These are phyloP conservation scores for Furcasterigmium furcatum DNA, from an alignment of 2,329 filamentous ascomycete genomes.

Conservation along the genomic window DNA sequence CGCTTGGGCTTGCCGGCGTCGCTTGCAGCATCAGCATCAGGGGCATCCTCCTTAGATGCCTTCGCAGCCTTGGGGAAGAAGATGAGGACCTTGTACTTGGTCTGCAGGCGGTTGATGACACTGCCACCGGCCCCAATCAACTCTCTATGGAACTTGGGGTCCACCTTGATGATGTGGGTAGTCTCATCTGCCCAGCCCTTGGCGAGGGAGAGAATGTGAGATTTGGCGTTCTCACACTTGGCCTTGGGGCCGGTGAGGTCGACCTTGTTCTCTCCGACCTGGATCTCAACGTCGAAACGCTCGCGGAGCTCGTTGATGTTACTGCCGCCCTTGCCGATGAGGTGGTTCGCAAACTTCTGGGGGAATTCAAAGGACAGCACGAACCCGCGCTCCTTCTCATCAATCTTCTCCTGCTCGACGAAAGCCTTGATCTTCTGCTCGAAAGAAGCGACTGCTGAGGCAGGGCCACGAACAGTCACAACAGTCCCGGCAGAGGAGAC, in stretches of 20 bases:
- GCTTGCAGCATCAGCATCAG: constrained; percentile 64
- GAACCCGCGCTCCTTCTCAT: constrained; percentile 91
- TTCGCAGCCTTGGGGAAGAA: constrained; percentile 80
- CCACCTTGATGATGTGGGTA: constrained; percentile 82
- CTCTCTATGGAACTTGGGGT: constrained; percentile 90
- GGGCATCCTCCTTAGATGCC: constrained; percentile 65
- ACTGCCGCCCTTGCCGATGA: constrained; percentile 66
- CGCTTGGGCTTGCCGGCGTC: constrained; percentile 64
- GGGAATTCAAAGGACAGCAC: constrained; percentile 88
- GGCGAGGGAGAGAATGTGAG: constrained; percentile 74
- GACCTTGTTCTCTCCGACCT: constrained; percentile 90
- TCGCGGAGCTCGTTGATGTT: constrained; percentile 65
- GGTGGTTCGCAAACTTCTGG: constrained; percentile 88
- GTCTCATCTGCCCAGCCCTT: constrained; percentile 89
- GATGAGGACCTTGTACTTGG: constrained; percentile 88
- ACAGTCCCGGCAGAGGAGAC: constrained; percentile 57
- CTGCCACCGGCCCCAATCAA: constrained; percentile 85
- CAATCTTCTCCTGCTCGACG: constrained; percentile 81
- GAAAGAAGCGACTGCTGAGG: constrained; percentile 68
- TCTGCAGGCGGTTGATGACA: constrained; percentile 89
- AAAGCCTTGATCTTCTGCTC: constrained; percentile 73
- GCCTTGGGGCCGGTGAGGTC: constrained; percentile 94
- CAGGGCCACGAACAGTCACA: constrained; percentile 74
- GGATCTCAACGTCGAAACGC: constrained; percentile 70
- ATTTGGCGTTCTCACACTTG: constrained; percentile 84